Percentiles rank a stretch among this genome's conserved stretches.
Evolutionary conservation across 805 yeast species (phyloP).

Genomic region (Sugiyamaella smithiae): DNA sequence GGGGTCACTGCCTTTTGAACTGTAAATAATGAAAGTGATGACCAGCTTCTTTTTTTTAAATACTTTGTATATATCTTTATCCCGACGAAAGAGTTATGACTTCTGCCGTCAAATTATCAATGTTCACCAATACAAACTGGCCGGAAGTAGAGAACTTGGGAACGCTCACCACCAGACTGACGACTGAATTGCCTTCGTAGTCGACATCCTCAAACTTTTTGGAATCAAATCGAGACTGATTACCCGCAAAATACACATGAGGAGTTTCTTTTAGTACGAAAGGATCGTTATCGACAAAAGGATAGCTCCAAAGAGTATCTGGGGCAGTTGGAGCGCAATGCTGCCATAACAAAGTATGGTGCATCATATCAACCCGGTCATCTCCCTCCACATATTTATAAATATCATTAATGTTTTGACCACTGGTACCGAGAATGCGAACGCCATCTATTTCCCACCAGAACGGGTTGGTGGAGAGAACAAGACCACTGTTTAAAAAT

Average conservation of each 20-base stretch:
- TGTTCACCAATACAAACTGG: conserved; percentile 59
- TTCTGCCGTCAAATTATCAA: conserved; percentile 54
- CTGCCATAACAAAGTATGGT: conserved; percentile 74
- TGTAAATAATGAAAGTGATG: too few species aligned
- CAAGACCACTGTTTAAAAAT: conserved; percentile 39
- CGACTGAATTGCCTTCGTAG: conserved; percentile 32
- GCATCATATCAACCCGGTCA: conserved; percentile 54
- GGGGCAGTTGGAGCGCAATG: conserved; percentile 93
- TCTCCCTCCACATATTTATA: conserved; percentile 55
- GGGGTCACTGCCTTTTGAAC: too few species aligned
- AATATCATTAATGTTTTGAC: conserved; percentile 81
- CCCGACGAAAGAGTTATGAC: conserved; percentile 38
- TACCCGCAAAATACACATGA: conserved; percentile 82
- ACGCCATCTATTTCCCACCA: conserved; percentile 61
- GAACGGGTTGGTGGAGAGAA: conserved; percentile 66
- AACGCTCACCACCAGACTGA: conserved; percentile 56
- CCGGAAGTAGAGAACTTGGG: conserved; percentile 72
- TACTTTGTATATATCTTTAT: too few species aligned
- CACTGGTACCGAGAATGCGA: conserved; percentile 69
- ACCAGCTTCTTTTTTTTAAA: too few species aligned
- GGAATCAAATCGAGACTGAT: conserved; percentile 59
- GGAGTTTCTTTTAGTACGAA: conserved; percentile 75
- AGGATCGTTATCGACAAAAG: conserved; percentile 75
- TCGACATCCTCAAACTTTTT: conserved; percentile 39
- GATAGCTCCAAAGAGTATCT: conserved; percentile 89